Percentiles rank a stretch among this genome's conserved stretches.
These are phyloP conservation scores for Blastobotrys illinoisensis DNA, from an alignment of 1,139 yeast species.

Conservation along the genomic window DNA sequence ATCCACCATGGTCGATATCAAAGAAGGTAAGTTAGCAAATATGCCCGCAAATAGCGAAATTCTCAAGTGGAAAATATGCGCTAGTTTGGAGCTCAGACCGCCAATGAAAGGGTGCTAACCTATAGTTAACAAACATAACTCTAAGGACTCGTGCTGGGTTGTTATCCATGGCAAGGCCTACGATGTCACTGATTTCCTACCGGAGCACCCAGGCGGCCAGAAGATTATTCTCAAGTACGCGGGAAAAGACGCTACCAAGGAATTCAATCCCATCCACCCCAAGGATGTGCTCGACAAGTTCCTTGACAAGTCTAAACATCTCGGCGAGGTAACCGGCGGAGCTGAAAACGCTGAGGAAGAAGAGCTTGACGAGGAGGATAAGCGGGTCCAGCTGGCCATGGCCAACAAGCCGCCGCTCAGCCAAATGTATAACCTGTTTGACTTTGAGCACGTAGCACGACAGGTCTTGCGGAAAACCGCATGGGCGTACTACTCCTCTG, in stretches of 20 bases:
- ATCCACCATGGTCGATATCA: slow-evolving; percentile 18
- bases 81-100: not conserved
- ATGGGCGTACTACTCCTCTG: slow-evolving; percentile 90
- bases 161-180: slow-evolving; percentile 78
- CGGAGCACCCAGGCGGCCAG: slow-evolving; percentile 87
- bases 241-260: slow-evolving; percentile 86
- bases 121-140: slow-evolving; percentile 58
- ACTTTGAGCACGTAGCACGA: slow-evolving; percentile 81
- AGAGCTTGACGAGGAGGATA: slow-evolving; percentile 32
- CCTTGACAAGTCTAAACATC: slow-evolving; percentile 40
- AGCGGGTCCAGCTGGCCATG: slow-evolving; percentile 31
- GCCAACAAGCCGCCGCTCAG: slow-evolving; percentile 57
- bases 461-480: slow-evolving; percentile 70
- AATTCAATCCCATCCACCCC: slow-evolving; percentile 84
- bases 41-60: no score
- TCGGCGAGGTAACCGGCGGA: slow-evolving; percentile 40
- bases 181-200: slow-evolving; percentile 72
- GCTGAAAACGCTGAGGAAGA: slow-evolving; percentile 23
- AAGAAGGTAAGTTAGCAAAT: slow-evolving; percentile 14
- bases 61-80: no score
- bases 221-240: slow-evolving; percentile 69
- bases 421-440: slow-evolving; percentile 66
- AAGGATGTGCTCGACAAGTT: slow-evolving; percentile 62
- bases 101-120: not conserved
- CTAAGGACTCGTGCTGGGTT: slow-evolving; percentile 74